Conservation (phyloP, 805 yeast genomes). For the Vanderwaltozyma polyspora region DNA sequence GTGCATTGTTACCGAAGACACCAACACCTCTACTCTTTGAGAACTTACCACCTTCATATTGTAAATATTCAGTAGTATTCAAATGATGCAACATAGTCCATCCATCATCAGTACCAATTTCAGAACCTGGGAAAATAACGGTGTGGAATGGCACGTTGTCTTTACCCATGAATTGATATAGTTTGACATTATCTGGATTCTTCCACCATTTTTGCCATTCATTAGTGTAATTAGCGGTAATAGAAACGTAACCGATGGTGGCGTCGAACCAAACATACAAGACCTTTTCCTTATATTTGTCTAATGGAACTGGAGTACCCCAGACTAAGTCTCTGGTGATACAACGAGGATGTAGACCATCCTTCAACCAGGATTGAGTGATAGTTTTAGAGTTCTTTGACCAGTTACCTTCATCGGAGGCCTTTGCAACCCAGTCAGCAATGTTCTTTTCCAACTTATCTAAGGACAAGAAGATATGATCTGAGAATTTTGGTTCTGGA, state of each 20-base stretch:
- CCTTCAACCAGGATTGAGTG: slow-evolving; percentile 87
- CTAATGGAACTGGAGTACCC: slow-evolving; percentile 97
- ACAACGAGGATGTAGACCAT: slow-evolving; percentile 87
- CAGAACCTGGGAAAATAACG: slow-evolving; percentile 91
- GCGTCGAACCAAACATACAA: slow-evolving; percentile 99
- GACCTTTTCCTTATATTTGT: slow-evolving; percentile 78
- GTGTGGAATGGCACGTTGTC: slow-evolving; percentile 99
- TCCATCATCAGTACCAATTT: slow-evolving; percentile 73
- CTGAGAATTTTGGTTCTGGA: slow-evolving; percentile 72
- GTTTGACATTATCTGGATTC: slow-evolving; percentile 74
- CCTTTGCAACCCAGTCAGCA: slow-evolving; percentile 56
- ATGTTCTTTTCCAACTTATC: slow-evolving; percentile 75
- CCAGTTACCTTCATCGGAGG: slow-evolving; percentile 74
- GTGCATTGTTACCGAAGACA: slow-evolving; percentile 95
- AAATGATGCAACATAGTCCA: slow-evolving; percentile 91
- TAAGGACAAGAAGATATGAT: slow-evolving; percentile 73
- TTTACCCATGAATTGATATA: slow-evolving; percentile 98
- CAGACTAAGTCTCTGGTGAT: slow-evolving; percentile 94
- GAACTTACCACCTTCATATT: slow-evolving; percentile 96
- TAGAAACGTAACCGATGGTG: slow-evolving; percentile 89
- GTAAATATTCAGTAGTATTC: slow-evolving; percentile 91
- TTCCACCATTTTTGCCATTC: slow-evolving; percentile 92
- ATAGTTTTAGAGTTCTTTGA: slow-evolving; percentile 82
- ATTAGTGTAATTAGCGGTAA: slow-evolving; percentile 82
- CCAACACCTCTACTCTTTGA: slow-evolving; percentile 97